Percentiles rank a stretch among this genome's conserved stretches.
phyloP scores from a whole-genome alignment of 2,329 filamentous ascomycete species.

The Tricladium varicosporioides region DNA sequence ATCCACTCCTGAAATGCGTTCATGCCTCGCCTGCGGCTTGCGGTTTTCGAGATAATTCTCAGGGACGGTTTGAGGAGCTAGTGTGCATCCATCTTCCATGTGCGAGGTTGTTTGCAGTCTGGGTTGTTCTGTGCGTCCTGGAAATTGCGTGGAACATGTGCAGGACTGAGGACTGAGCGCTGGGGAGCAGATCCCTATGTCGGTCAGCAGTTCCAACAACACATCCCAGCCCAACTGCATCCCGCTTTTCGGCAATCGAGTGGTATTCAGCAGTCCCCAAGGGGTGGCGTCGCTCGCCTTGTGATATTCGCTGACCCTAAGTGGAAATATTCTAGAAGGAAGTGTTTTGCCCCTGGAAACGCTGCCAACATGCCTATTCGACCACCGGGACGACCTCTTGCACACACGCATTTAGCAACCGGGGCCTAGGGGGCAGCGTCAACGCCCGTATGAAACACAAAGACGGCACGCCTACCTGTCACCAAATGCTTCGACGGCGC shows the following conservation, averaged over 20 bases:
- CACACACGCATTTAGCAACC: not conserved
- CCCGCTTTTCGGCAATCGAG: not conserved
- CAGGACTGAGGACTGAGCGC: not conserved
- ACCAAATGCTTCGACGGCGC: not conserved
- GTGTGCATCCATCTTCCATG: too few species aligned
- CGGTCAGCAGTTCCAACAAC: not conserved
- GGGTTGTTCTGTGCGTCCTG: not conserved
- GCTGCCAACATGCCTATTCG: not conserved
- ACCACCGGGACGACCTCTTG: not conserved
- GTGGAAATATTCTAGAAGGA: not conserved
- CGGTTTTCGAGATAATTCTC: too few species aligned
- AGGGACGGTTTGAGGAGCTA: too few species aligned
- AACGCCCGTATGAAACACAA: constrained; percentile 5
- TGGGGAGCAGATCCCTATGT: not conserved
- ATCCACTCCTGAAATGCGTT: not conserved
- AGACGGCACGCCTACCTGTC: not conserved
- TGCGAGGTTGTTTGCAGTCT: not conserved
- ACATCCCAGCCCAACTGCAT: not conserved
- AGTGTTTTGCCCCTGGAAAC: not conserved
- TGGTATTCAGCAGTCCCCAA: not conserved
- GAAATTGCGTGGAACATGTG: not conserved
- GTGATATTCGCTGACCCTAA: not conserved
- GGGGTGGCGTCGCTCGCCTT: not conserved
- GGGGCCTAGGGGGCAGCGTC: not conserved
- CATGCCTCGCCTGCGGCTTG: not conserved